phyloP scores from a whole-genome alignment of 2,329 filamentous ascomycete species.

The Hirsutella minnesotensis region DNA sequence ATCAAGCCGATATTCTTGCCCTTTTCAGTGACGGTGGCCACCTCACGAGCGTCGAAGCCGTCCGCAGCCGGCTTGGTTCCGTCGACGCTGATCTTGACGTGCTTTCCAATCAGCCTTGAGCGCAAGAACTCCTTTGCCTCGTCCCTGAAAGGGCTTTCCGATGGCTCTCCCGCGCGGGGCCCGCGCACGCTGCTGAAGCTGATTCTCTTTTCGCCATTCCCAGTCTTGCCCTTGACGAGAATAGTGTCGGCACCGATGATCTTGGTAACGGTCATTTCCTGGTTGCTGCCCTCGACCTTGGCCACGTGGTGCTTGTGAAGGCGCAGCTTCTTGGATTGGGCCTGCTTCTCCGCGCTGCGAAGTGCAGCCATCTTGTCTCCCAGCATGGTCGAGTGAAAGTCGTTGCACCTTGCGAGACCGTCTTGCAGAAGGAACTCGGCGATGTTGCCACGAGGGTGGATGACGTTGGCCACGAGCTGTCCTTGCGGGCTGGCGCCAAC shows the following conservation, averaged over 20 bases:
- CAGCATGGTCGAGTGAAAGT: slow-evolving; percentile 89
- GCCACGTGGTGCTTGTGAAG: slow-evolving; percentile 73
- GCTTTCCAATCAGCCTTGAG: slow-evolving; percentile 91
- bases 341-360: slow-evolving; percentile 75
- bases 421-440: slow-evolving; percentile 82
- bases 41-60: slow-evolving; percentile 87
- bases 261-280: slow-evolving; percentile 75
- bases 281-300: slow-evolving; percentile 52
- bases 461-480: slow-evolving; percentile 76
- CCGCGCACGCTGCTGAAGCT: slow-evolving; percentile 88
- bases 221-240: slow-evolving; percentile 72
- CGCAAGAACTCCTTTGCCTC: slow-evolving; percentile 95
- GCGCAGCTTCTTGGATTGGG: slow-evolving; percentile 64
- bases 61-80: slow-evolving; percentile 83
- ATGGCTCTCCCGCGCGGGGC: slow-evolving; percentile 77
- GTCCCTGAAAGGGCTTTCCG: slow-evolving; percentile 77
- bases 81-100: slow-evolving; percentile 79
- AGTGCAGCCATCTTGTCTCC: slow-evolving; percentile 79
- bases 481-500: slow-evolving; percentile 83
- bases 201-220: slow-evolving; percentile 72
- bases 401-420: slow-evolving; percentile 83
- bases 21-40: slow-evolving; percentile 74
- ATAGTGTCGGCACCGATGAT: slow-evolving; percentile 84
- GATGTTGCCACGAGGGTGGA: slow-evolving; percentile 87
- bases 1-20: slow-evolving; percentile 77